Percentiles rank a stretch among this genome's conserved stretches.
phyloP scores from a whole-genome alignment of 2,329 filamentous ascomycete genomes.

The Cercospora zeae-maydis region DNA sequence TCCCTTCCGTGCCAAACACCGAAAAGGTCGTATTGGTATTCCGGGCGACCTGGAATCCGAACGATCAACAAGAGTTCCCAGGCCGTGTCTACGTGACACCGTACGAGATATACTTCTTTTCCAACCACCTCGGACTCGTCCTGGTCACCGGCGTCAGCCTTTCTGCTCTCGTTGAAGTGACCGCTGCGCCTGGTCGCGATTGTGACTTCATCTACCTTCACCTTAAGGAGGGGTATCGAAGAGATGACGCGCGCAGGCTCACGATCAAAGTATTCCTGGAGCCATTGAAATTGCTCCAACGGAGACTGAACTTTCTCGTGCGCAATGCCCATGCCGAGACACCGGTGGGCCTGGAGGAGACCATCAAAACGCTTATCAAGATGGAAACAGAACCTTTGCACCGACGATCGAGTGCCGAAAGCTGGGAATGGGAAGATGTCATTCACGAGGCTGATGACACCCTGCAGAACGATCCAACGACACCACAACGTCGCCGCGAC shows the following conservation, averaged over 20 bases:
- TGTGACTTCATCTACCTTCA: constrained; percentile 92
- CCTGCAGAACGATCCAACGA: constrained; percentile 47
- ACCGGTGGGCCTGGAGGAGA: constrained; percentile 63
- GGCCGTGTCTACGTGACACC: constrained; percentile 85
- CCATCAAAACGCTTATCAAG: constrained; percentile 68
- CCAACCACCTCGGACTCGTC: constrained; percentile 86
- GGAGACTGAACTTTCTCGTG: constrained; percentile 79
- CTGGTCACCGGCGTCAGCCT: constrained; percentile 75
- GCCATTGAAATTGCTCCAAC: constrained; percentile 74
- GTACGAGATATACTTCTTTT: constrained; percentile 91
- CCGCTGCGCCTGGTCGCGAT: constrained; percentile 80
- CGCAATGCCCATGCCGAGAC: constrained; percentile 72
- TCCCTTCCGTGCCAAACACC: constrained; percentile 70
- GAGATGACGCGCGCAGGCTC: constrained; percentile 65
- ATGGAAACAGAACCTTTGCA: constrained; percentile 62
- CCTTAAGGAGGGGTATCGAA: constrained; percentile 58
- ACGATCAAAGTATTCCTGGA: constrained; percentile 93
- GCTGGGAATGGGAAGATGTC: constrained; percentile 74
- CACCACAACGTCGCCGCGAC: constrained; percentile 37
- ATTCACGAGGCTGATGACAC: constrained; percentile 42
- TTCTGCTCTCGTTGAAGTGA: constrained; percentile 79
- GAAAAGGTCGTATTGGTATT: constrained; percentile 91
- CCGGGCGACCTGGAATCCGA: constrained; percentile 81
- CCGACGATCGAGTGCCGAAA: constrained; percentile 72
- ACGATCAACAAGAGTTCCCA: constrained; percentile 71